Base-by-base conservation (phyloP, 306 rosid genomes). In the Prunus salicina region DNA sequence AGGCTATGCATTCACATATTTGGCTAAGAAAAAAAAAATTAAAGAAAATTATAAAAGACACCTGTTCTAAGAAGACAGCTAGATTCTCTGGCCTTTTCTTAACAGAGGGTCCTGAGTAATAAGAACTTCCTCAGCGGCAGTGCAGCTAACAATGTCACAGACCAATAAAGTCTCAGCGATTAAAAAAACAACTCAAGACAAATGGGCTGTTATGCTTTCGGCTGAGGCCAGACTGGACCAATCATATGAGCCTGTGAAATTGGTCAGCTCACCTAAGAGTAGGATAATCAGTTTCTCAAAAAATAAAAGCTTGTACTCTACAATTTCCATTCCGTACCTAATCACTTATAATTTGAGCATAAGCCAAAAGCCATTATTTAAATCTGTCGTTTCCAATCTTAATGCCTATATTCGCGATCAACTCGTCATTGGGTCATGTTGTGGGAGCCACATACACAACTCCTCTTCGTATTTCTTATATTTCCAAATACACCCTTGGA, bases 241-340 rank as follows among this genome's bases (percentile, higher is more conserved):
- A 76, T 56, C 28, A 30, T 6, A 25, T 67, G 67, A 76, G 66
- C 43, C 55, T 38, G 49, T 30, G 51, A 22, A 19, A 13, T 51
- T 20, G 43, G 43, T 38, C 9, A 38, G 43, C 52, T 74, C 32
- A 13, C 11, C 18, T 12, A 3, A 8, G 9, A 25, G 69, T 58
- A 19, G 25, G 66, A 15, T 32, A 57, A 67, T 67, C 60, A 58
- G 5, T 30, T 25, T 18, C 27, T 51, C 27, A 45, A 14, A 13
- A 15, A 68, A 68, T 20, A 69, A 46, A 12, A 63, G 46, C 45
- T 62, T 38, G 73, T 43, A 63, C 53, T n/a, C 81, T 53, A 15
- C 12, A 52, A 69, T 69, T 81, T 76, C 61, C 16, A n/a, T 58
- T 71, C 73, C 81, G 67, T 69, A 71, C 81, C 75, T 64, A 76